Evolutionary conservation across 768 basidiomycete species (phyloP), one percentile per base, ranked within the genome.

Genomic region (Amanita fuliginea): DNA sequence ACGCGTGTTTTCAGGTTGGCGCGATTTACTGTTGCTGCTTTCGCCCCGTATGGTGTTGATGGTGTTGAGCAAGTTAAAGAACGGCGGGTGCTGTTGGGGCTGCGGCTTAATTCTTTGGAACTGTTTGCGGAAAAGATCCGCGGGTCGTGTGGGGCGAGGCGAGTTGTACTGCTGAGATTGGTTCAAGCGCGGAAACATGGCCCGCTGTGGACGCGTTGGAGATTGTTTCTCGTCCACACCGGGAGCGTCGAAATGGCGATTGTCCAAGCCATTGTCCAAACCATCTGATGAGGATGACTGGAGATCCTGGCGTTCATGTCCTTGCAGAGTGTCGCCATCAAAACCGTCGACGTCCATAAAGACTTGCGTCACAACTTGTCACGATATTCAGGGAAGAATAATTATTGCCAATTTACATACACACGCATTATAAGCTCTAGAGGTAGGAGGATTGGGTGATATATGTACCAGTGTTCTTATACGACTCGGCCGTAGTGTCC

Each of bases 401-500:
- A 36, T 40, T 13, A 19, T 30, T 7, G 21, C 33, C 9, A 32
- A 14, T 34, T 13, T 46, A 33, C 30, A 33, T 34, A 21, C 16
- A 32, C 4, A 35, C 30, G 37, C 16, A 46, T 46, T 3, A 16
- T 47, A 16, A 24, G 24, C 16, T 14, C 22, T 37, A 36, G 11
- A 22, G 8, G 16, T 21, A 13, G 16, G 28, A 34, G 24, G 6
- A 30, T 10, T 4, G 18, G n/a, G 43, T 45, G 32, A 45, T 30
- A 44, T 44, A 30, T 6, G 32, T 24, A 24, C 2, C 22, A 37
- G 22, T 4, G n/a, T 35, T 22, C 46, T 39, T 39, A 51, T 6
- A 43, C 41, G 30, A 83, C 72, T 49, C 52, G 68, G 39, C 79
- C 79, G 48, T 76, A 74, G 13, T 68, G 69, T 7, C 76, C 78